Conservation (phyloP, 805 yeast genomes). For the Barnettozyma populi region DNA sequence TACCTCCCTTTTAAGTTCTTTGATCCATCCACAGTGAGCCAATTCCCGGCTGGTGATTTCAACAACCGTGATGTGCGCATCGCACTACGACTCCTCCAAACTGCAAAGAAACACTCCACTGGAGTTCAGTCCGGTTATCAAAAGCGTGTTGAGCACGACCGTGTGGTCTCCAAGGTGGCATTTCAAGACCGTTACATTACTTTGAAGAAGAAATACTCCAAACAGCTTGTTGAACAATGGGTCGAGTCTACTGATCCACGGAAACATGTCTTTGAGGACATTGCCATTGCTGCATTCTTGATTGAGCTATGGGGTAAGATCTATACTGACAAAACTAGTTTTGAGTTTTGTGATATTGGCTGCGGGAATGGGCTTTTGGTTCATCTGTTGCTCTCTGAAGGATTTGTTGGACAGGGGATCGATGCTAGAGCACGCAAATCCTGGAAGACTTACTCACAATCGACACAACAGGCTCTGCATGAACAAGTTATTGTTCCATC, state of each 20-base stretch:
- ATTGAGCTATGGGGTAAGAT: slow-evolving; percentile 76
- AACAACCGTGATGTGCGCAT: slow-evolving; percentile 70
- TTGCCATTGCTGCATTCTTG: slow-evolving; percentile 91
- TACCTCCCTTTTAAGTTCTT: slow-evolving; percentile 54
- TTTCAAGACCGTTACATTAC: slow-evolving; percentile 80
- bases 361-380: slow-evolving; percentile 93
- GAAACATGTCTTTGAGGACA: slow-evolving; percentile 94
- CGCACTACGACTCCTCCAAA: slow-evolving; percentile 71
- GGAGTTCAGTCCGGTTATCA: slow-evolving; percentile 84
- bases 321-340: slow-evolving; percentile 34
- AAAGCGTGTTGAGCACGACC: slow-evolving; percentile 84
- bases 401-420: slow-evolving; percentile 75
- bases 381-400: slow-evolving; percentile 69
- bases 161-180: slow-evolving; percentile 72
- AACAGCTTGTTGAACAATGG: slow-evolving; percentile 73
- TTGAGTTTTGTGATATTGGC: slow-evolving; percentile 83
- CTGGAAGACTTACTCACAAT: slow-evolving; percentile 72
- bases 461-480: slow-evolving; percentile 49
- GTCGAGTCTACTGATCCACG: slow-evolving; percentile 91
- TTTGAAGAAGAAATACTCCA: slow-evolving; percentile 78
- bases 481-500: slow-evolving; percentile 86
- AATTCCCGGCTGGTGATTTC: slow-evolving; percentile 32
- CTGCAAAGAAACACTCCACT: slow-evolving; percentile 75
- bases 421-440: slow-evolving; percentile 89
- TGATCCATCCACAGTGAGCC: slow-evolving; percentile 23